A percentile compares a stretch with the other conserved stretches of the same genome.
phyloP scores from a whole-genome alignment of 2,329 filamentous ascomycete species.

The Nothophoma quercina region DNA sequence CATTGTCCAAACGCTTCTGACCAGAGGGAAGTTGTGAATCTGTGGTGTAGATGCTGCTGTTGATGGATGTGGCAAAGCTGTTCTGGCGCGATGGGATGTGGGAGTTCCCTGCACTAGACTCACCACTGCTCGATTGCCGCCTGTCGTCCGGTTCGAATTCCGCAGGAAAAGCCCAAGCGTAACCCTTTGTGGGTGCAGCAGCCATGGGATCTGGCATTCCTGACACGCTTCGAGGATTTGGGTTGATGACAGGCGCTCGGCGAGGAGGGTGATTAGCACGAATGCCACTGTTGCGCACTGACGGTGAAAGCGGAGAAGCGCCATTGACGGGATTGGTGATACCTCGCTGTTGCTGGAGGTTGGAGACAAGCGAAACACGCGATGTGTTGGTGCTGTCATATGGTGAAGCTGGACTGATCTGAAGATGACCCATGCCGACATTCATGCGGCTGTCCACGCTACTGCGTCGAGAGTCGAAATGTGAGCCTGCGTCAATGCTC shows the following conservation, averaged over 20 bases:
- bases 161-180: slow-evolving; percentile 84
- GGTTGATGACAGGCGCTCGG: slow-evolving; percentile 78
- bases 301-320: slow-evolving; percentile 55
- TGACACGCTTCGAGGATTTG: slow-evolving; percentile 67
- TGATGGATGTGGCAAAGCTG: slow-evolving; percentile 78
- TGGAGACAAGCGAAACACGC: slow-evolving; percentile 76
- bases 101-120: slow-evolving; percentile 58
- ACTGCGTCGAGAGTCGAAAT: slow-evolving; percentile 71
- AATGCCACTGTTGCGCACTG: slow-evolving; percentile 44
- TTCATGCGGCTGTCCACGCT: slow-evolving; percentile 84
- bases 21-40: slow-evolving; percentile 76
- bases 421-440: slow-evolving; percentile 72
- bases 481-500: slow-evolving; percentile 59
- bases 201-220: slow-evolving; percentile 70
- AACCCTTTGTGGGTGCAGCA: slow-evolving; percentile 80
- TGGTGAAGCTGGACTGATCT: slow-evolving; percentile 71
- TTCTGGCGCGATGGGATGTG: slow-evolving; percentile 72
- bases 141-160: slow-evolving; percentile 66
- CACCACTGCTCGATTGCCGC: slow-evolving; percentile 57
- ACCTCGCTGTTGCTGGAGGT: slow-evolving; percentile 68
- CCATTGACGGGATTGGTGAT: slow-evolving; percentile 52
- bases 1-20: slow-evolving; percentile 75
- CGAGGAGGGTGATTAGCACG: slow-evolving; percentile 54
- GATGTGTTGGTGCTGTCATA: slow-evolving; percentile 81
- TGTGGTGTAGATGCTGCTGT: slow-evolving; percentile 79